Base-by-base conservation (phyloP, 352 stramenopile genomes). In the Elongisporangium prolatum region DNA sequence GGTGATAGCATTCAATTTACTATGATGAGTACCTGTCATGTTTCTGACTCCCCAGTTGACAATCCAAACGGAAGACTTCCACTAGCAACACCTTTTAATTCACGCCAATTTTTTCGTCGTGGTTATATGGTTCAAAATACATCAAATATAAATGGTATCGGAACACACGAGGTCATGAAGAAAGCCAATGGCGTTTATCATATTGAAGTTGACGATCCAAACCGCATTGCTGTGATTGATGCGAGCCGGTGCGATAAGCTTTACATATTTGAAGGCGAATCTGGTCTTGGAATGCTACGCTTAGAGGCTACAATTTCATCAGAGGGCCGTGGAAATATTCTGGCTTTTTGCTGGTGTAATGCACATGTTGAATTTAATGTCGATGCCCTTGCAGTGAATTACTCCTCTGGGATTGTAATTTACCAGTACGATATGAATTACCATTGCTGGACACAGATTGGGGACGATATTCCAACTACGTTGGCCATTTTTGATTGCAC, bases 121-220 rank as follows among this genome's bases (percentile, higher is more conserved):
- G 74, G 71, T 0, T 73, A 73, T 48, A 49, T 64, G 50, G 21
- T 44, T 18, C 54, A 38, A 59, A 34, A 52, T n/a, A 21, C 53
- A 13, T 21, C 25, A 24, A 21, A 8, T 25, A 20, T 14, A 14
- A 52, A 21, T 52, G 7, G 48, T 9, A 20, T 48, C 21, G 48
- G 20, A 9, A 28, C 44, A 17, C 7, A 21, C 18, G 47, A 14
- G 7, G n/a, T 2, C 7, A 53, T 2, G 14, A 40, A 40, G 4
- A 40, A 13, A 40, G 9, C 14, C 8, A 40, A 49, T 10, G 74
- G 79, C 16, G 75, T 92, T 40, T 62, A 63, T 34, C 82, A 93
- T 47, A 91, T 95, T 55, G 83, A 93, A 74, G 80, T 95, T 17
- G 80, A 95, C 56, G 85, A 95, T 59, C 85, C 84, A 4, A 95